Base-by-base conservation (phyloP, 805 yeast species). In the Metschnikowia koreensis region DNA sequence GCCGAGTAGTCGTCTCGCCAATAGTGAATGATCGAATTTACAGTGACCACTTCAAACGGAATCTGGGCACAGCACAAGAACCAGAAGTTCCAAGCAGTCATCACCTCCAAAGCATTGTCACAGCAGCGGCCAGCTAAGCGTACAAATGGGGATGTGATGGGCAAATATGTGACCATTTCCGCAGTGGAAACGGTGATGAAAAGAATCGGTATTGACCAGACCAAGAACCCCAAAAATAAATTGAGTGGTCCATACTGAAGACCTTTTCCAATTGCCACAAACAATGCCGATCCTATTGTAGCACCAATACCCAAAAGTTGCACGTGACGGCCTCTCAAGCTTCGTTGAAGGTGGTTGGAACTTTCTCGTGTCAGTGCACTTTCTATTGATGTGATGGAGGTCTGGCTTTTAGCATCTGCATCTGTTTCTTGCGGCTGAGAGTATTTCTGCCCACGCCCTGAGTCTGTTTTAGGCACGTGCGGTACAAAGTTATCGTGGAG, bases 1-100 rank as follows among this genome's bases (percentile, higher is more conserved):
- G 93, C 86, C 1, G 83, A 77, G 65, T 82, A 88, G 59, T 83
- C 92, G 55, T 81, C 83, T 54, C 88, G 74, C 96, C 96, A 89
- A 61, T 76, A 89, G 62, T 89, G 91, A 44, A 89, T 76, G 60
- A 89, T 83, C 12, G 89, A 79, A 58, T 88, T 87, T 8, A 86
- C 92, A 7, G 91, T 87, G 7, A 87, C 87, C 48, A 89, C 84
- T 68, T 90, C 96, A 61, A 84, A 87, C 1, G 96, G 96, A 46
- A 89, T 86, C 53, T 84, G 82, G 0, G 87, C 83, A 56, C 91
- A 85, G 64, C 87, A 86, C 60, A 87, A 71, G 55, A 87, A 74
- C 81, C 87, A 87, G 62, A 86, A 88, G 63, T 88, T 87, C 86
- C 89, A 88, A 28, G 93, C 91, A 1, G 87, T 82, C 76, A 81